Base-by-base conservation (phyloP, 1,139 yeast genomes). In the Yamadazyma diospyri region DNA sequence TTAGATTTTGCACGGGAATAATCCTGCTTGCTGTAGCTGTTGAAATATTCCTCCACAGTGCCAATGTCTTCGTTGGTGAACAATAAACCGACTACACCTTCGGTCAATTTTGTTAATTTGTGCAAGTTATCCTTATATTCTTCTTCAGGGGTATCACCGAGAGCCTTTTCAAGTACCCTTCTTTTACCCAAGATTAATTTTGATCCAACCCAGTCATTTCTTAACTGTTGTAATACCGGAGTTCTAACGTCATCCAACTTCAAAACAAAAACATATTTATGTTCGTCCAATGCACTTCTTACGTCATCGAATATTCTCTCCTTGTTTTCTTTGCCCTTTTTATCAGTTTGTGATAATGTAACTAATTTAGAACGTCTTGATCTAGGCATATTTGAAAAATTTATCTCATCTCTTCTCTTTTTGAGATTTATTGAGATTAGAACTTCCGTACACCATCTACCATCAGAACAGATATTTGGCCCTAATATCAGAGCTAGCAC, bases 281-380 rank as follows among this genome's bases (percentile, higher is more conserved):
- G 83, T 33, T 75, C 69, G 51, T 92, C 97, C 40, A 92, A 73
- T 15, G 84, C 80, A 42, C 74, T 73, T 63, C 96, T 80, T 36
- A 92, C 82, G 45, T 88, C 96, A 53, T 88, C 95, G 45, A 88
- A 92, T 48, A 89, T 80, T 54, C 92, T 74, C 49, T 80, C 92
- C 59, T 92, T 92, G 61, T 88, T 89, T 50, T 87, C 97, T 47
- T 81, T 81, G 35, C 96, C 96, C 60, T 92, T 92, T 63, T 88
- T 92, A 46, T 88, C 97, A 41, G 97, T 89, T 58, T 89, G 92
- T 23, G 98, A 92, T 50, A 92, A 72, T n/a, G 97, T 86, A 41
- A 92, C 95, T 51, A 85, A 78, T 74, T 81, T 85, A 45, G 95
- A 80, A 77, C 97, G 88, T 64, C 78, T 88, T 27, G 96, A 87